Percentiles rank a stretch among this genome's conserved stretches.
These are phyloP conservation scores for Aspergillus tanneri DNA, from an alignment of 2,329 filamentous ascomycete genomes.

Conservation along the genomic window DNA sequence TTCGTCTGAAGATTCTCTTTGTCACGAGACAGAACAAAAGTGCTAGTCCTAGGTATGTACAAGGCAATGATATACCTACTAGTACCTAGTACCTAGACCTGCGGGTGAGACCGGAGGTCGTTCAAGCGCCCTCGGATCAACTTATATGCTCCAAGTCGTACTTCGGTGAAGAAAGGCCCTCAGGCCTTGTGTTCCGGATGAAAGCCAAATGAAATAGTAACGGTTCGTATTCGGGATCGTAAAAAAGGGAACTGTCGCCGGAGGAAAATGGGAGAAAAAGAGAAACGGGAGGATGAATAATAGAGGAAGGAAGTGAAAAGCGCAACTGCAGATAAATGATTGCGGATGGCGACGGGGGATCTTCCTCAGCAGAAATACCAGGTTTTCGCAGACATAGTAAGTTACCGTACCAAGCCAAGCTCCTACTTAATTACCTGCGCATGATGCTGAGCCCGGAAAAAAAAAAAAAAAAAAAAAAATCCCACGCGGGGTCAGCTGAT, in stretches of 20 bases:
- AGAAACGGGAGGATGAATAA: not conserved
- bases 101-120: too few relatives aligned
- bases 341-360: not conserved
- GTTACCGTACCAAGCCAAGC: too few relatives aligned
- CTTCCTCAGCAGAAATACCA: not conserved
- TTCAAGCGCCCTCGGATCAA: too few relatives aligned
- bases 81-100: too few relatives aligned
- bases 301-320: not conserved
- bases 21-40: too few relatives aligned
- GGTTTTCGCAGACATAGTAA: not conserved
- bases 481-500: conserved; percentile 25
- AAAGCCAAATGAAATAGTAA: not conserved
- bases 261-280: not conserved
- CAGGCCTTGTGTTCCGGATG: conserved; percentile 14
- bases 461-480: conserved; percentile 11
- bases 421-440: too few relatives aligned
- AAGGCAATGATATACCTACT: too few relatives aligned
- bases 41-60: too few relatives aligned
- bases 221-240: not conserved
- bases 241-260: not conserved
- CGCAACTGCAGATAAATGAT: not conserved
- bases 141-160: too few relatives aligned
- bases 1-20: too few relatives aligned
- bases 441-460: too few relatives aligned
- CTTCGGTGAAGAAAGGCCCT: too few relatives aligned